These are phyloP conservation scores for Trichoderma harzianum DNA, from an alignment of 2,329 filamentous ascomycete genomes.

Conservation along the genomic window DNA sequence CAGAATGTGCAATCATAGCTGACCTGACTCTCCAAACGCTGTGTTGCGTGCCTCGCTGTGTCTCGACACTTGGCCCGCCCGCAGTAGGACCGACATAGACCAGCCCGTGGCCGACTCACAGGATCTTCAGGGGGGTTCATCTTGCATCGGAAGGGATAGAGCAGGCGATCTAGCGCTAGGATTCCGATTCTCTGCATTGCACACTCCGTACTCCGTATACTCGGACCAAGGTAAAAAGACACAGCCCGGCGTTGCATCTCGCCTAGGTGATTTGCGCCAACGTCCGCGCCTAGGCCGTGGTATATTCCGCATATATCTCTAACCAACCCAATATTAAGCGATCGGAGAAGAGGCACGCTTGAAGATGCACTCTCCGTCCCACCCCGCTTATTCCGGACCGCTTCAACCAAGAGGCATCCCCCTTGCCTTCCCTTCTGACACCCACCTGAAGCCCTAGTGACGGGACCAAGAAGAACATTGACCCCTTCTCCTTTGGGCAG, in stretches of 20 bases:
- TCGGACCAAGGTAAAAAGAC: not conserved
- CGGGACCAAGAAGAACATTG: not conserved
- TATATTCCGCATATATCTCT: not conserved
- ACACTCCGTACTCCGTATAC: not conserved
- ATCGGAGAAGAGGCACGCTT: constrained; percentile 12
- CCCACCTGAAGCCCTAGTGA: constrained; percentile 10
- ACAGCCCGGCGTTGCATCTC: constrained; percentile 1
- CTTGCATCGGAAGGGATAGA: constrained; percentile 6
- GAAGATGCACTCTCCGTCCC: constrained; percentile 9
- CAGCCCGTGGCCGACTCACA: not conserved
- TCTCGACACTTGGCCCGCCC: not conserved
- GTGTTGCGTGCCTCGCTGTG: not conserved
- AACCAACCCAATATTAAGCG: constrained; percentile 8
- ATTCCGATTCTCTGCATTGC: constrained; percentile 5
- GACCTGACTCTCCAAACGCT: not conserved
- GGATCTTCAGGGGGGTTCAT: constrained; percentile 12
- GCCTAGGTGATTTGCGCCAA: not conserved
- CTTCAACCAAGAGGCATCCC: not conserved
- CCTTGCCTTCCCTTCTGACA: not conserved
- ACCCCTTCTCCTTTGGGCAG: not conserved
- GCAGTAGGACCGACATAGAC: constrained; percentile 9
- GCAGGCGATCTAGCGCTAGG: constrained; percentile 8
- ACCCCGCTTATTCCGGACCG: constrained; percentile 7
- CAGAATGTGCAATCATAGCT: not conserved
- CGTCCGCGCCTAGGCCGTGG: not conserved